Evolutionary conservation across 129 eudicot species (phyloP), one percentile per base, ranked within the genome.

Genomic region (Saussurea involucrata): DNA sequence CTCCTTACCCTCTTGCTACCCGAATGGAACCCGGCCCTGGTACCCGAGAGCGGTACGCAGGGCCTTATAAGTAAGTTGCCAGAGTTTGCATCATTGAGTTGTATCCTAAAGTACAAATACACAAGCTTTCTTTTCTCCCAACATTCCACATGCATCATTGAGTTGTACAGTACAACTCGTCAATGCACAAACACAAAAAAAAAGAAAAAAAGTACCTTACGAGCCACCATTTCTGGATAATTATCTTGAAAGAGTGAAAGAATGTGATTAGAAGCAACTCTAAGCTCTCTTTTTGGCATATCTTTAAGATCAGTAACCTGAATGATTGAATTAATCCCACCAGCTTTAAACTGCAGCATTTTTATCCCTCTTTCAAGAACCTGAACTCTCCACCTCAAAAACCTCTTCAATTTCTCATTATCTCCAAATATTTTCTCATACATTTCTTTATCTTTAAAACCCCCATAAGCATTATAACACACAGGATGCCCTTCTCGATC

Each of bases 181-280:
- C 18, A 11, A 60, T 24, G 31, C 18, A 69, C 36, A 58, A 11
- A 53, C 4, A 8, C 1, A 32, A 20, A 5, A 17, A 49, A 53
- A 63, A 20, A 63, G 2, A 3, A 44, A n/a, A 44, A 55, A 67
- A 2, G 4, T 65, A 95, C 99, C 97, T 95, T 95, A 1, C 92
- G 79, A 32, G 99, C 99, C 80, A 95, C 99, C 97, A 95, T 89
- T 85, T 95, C 99, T 15, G 99, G 99, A 67, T 95, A 95, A 82
- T 95, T 95, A 75, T 95, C 99, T 75, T 95, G 99, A 25, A 95
- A 92, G 20, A 95, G 88, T 7, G 99, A 89, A 2, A 92, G 75
- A 68, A 92, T 89, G 42, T 95, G 97, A 76, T 95, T 92, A 21
- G 97, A 92, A 29, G 99, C 97, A 15, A 85, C 96, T 33, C 99